Percentiles rank a stretch among this genome's conserved stretches.
These are phyloP conservation scores for Sporothrix sp. DNA, from an alignment of 2,329 filamentous ascomycete species.

Conservation along the genomic window DNA sequence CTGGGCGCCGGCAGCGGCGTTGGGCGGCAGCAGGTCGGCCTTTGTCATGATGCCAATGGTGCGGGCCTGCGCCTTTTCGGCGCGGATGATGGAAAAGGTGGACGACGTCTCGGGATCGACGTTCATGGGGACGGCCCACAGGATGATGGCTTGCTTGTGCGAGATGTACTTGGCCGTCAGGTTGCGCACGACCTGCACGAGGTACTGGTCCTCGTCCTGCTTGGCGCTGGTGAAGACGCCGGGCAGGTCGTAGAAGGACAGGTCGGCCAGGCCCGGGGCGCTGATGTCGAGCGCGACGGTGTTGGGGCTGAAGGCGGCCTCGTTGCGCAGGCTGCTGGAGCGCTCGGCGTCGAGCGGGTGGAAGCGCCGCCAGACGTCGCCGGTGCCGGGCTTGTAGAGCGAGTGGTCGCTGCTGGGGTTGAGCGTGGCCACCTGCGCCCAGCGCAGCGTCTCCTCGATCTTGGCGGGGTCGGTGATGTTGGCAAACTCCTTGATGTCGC, in stretches of 20 bases:
- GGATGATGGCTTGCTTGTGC: slow-evolving; percentile 60
- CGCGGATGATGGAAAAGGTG: slow-evolving; percentile 54
- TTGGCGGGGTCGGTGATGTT: slow-evolving; percentile 49
- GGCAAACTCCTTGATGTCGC: slow-evolving; percentile 49
- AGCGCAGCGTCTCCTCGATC: slow-evolving; percentile 58
- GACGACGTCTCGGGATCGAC: slow-evolving; percentile 67
- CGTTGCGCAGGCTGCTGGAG: slow-evolving; percentile 23
- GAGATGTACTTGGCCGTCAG: slow-evolving; percentile 61
- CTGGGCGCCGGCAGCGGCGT: slow-evolving; percentile 37
- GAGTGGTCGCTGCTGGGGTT: slow-evolving; percentile 50
- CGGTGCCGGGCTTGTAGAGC: slow-evolving; percentile 40
- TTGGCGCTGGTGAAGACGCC: slow-evolving; percentile 67
- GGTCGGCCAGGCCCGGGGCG: slow-evolving; percentile 57
- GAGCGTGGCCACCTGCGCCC: slow-evolving; percentile 68
- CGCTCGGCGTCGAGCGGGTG: slow-evolving; percentile 24
- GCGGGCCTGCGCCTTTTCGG: slow-evolving; percentile 44
- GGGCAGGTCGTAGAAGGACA: slow-evolving; percentile 79
- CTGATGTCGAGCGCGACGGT: slow-evolving; percentile 67
- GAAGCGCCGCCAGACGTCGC: slow-evolving; percentile 15
- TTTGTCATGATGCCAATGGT: slow-evolving; percentile 77
- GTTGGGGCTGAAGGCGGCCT: slow-evolving; percentile 72
- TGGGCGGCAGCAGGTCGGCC: slow-evolving; percentile 58
- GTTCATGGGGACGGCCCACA: slow-evolving; percentile 70
- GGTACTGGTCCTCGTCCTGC: slow-evolving; percentile 52
- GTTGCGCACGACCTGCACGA: slow-evolving; percentile 63